Evolutionary conservation across 2,329 filamentous ascomycete genomes (phyloP).

Genomic region (Taxawa tesnikishii): DNA sequence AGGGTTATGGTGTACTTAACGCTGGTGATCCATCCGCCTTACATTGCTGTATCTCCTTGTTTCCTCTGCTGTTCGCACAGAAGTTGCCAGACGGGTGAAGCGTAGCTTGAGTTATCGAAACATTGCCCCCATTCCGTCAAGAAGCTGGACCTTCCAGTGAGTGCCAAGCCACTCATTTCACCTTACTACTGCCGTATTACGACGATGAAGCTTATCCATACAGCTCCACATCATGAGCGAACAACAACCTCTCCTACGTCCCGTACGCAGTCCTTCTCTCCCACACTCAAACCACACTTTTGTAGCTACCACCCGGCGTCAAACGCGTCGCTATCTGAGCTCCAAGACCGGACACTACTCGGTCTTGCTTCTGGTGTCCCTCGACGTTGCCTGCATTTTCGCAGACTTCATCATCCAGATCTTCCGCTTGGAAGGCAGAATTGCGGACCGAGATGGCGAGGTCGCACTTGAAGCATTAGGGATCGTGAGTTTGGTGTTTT

Average conservation of each 20-base stretch:
- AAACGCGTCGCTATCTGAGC: constrained; percentile 25
- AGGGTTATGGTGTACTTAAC: too few relatives aligned
- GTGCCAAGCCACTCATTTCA: too few relatives aligned
- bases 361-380: constrained; percentile 34
- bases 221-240: constrained; percentile 1
- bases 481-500: constrained; percentile 45
- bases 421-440: constrained; percentile 32
- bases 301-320: constrained; percentile 9
- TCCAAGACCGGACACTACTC: constrained; percentile 38
- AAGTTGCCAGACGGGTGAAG: too few relatives aligned
- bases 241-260: constrained; percentile 7
- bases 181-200: neutral
- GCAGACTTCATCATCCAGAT: constrained; percentile 39
- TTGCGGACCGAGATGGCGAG: constrained; percentile 14
- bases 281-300: neutral
- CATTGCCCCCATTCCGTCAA: too few relatives aligned
- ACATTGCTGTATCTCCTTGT: too few relatives aligned
- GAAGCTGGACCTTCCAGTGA: too few relatives aligned
- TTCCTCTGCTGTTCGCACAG: too few relatives aligned
- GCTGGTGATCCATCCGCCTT: too few relatives aligned
- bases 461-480: constrained; percentile 32
- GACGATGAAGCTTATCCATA: neutral
- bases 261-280: constrained; percentile 5
- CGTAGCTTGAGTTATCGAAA: too few relatives aligned
- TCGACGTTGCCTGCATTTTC: constrained; percentile 41